These are phyloP conservation scores for Brachypodium distachyon DNA, from an alignment of 202 grass and related monocot genomes.

Conservation along the genomic window DNA sequence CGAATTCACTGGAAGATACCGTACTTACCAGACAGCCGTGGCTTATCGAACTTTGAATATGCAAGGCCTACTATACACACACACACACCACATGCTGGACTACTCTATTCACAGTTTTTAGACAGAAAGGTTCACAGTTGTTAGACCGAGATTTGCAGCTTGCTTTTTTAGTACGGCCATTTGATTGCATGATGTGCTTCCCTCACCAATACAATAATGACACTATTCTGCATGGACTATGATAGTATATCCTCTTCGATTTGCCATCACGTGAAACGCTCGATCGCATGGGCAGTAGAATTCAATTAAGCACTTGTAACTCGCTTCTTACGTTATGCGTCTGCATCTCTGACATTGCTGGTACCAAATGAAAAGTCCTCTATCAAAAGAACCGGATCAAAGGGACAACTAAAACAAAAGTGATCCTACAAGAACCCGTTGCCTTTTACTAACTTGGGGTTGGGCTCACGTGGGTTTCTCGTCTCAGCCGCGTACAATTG, in stretches of 20 bases:
- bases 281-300: neutral
- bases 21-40: neutral
- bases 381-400: neutral
- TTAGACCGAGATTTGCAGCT: neutral
- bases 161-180: neutral
- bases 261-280: neutral
- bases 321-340: neutral
- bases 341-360: neutral
- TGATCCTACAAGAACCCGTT: neutral
- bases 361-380: neutral
- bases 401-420: neutral
- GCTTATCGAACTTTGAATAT: neutral
- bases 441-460: neutral
- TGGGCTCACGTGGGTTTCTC: neutral
- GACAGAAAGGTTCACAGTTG: no score
- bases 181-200: neutral
- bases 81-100: conserved; percentile 22
- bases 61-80: no score
- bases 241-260: neutral
- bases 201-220: neutral
- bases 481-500: neutral
- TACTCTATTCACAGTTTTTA: neutral
- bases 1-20: neutral
- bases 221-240: neutral
- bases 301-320: neutral